Percentiles rank a stretch among this genome's conserved stretches.
Evolutionary conservation across 768 basidiomycete species (phyloP).

Genomic region (Lactifluus piperatus): DNA sequence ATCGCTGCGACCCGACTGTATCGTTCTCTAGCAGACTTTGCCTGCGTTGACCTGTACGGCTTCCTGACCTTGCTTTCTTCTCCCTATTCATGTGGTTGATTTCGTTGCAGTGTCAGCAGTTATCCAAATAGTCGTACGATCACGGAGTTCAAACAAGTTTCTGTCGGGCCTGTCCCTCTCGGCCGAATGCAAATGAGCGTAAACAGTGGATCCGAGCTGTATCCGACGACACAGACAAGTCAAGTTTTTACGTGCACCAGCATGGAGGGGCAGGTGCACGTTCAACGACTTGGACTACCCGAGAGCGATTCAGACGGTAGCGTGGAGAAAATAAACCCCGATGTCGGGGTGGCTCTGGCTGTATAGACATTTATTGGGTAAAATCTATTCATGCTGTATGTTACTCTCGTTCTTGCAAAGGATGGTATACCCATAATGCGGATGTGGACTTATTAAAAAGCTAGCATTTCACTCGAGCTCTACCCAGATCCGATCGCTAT

Average conservation of each 20-base stretch:
- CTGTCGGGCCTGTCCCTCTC: not conserved
- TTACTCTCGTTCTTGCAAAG: too few relatives aligned
- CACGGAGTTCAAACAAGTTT: not conserved
- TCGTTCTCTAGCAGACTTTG: not conserved
- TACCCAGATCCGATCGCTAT: too few relatives aligned
- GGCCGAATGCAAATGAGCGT: not conserved
- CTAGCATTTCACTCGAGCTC: too few relatives aligned
- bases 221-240: not conserved
- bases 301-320: not conserved
- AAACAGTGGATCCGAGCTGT: not conserved
- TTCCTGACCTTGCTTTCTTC: not conserved
- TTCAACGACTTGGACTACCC: not conserved
- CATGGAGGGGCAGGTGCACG: not conserved
- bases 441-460: too few relatives aligned
- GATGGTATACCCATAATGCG: not conserved
- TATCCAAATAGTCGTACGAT: not conserved
- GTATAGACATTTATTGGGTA: not conserved
- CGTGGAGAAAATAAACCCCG: not conserved
- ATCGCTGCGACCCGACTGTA: conserved; percentile 10
- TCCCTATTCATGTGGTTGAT: not conserved
- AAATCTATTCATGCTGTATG: too few relatives aligned
- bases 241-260: not conserved
- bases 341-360: not conserved
- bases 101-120: not conserved
- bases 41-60: not conserved